phyloP scores from a whole-genome alignment of 768 basidiomycete genomes.

The Guyanaporus albipodus region DNA sequence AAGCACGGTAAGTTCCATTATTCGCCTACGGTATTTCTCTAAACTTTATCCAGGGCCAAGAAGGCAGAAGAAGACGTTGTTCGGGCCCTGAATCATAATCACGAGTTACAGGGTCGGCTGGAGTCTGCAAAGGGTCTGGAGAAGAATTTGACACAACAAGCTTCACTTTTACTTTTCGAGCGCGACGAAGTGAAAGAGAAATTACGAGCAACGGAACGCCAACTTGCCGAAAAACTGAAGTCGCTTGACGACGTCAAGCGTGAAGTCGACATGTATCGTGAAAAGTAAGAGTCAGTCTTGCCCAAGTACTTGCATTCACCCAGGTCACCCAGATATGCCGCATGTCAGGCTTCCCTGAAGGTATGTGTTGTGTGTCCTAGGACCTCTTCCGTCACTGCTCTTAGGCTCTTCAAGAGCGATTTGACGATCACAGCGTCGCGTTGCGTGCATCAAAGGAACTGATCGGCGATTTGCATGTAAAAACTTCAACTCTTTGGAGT shows the following conservation, averaged over 20 bases:
- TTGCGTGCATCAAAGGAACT: slow-evolving; percentile 53
- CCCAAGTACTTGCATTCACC: not conserved
- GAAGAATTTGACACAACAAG: slow-evolving; percentile 23
- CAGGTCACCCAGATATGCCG: slow-evolving; percentile 15
- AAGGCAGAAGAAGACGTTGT: slow-evolving; percentile 19
- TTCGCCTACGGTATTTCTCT: slow-evolving; percentile 2
- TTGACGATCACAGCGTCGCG: slow-evolving; percentile 53
- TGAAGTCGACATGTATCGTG: slow-evolving; percentile 20
- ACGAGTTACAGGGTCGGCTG: slow-evolving; percentile 28
- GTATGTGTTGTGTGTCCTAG: slow-evolving; percentile 4
- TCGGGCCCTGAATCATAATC: slow-evolving; percentile 18
- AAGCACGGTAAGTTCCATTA: slow-evolving; percentile 22
- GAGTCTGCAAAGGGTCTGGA: slow-evolving; percentile 23
- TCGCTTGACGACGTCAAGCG: slow-evolving; percentile 13
- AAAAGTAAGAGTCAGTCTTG: slow-evolving; percentile 20
- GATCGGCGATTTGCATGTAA: slow-evolving; percentile 48
- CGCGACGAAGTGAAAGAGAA: slow-evolving; percentile 19
- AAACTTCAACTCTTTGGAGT: not conserved
- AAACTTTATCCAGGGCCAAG: slow-evolving; percentile 13
- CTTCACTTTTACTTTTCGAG: slow-evolving; percentile 24
- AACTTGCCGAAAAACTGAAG: slow-evolving; percentile 23
- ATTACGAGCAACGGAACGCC: slow-evolving; percentile 11
- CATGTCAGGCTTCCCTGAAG: slow-evolving; percentile 22
- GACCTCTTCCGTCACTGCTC: not conserved
- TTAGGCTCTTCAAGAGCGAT: slow-evolving; percentile 54